phyloP scores from a whole-genome alignment of 768 basidiomycete genomes.

The Tricholomella constricta region DNA sequence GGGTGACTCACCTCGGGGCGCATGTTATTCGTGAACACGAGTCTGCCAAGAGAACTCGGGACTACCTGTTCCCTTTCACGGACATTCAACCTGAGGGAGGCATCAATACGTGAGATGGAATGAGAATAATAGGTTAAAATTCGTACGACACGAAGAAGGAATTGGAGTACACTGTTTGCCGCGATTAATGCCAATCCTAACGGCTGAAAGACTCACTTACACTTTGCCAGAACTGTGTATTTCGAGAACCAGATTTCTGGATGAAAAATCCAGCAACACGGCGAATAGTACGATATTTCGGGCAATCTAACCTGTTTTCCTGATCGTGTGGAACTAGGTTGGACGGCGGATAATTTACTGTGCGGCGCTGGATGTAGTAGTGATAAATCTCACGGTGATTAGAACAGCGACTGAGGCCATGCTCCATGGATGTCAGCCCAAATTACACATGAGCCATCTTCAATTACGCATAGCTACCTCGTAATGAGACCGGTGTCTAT shows the following conservation, averaged over 20 bases:
- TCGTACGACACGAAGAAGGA: constrained; percentile 23
- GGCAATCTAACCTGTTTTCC: constrained; percentile 13
- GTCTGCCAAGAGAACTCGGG: not conserved
- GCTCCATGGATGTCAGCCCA: constrained; percentile 5
- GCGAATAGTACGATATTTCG: not conserved
- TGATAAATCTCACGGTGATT: constrained; percentile 19
- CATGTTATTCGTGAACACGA: not conserved
- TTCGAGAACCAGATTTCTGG: constrained; percentile 31
- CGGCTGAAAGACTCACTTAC: constrained; percentile 7
- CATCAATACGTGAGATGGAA: not conserved
- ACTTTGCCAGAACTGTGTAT: constrained; percentile 26
- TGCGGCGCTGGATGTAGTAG: not conserved
- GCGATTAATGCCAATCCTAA: not conserved
- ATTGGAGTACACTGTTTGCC: constrained; percentile 30
- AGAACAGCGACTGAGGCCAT: constrained; percentile 24
- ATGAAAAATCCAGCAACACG: not conserved
- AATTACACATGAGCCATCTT: not conserved
- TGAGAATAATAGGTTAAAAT: not conserved
- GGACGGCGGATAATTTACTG: not conserved
- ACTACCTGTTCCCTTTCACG: not conserved
- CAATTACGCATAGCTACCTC: constrained; percentile 10
- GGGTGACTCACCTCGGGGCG: not conserved
- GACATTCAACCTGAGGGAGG: constrained; percentile 1
- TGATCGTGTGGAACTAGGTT: constrained; percentile 25
- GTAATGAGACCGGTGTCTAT: constrained; percentile 27